Percentiles rank a stretch among this genome's conserved stretches.
These are phyloP conservation scores for Rhododendron vialii DNA, from an alignment of 148 eudicot species.

Conservation along the genomic window DNA sequence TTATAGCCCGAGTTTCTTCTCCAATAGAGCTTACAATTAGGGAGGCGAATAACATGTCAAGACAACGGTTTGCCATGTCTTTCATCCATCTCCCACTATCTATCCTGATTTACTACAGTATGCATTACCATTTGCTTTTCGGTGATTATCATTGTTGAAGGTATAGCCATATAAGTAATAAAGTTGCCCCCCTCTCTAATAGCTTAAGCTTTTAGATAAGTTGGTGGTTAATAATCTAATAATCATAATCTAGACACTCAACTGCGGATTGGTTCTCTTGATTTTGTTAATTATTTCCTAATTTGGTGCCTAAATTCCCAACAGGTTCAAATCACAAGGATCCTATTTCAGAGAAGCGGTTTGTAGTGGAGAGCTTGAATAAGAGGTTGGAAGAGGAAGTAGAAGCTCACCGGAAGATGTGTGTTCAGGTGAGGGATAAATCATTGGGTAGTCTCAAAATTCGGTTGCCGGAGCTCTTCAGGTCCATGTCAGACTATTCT, in stretches of 20 bases:
- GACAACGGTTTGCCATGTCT: background rate
- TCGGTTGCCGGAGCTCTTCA: slow-evolving; percentile 73
- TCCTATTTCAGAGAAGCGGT: slow-evolving; percentile 52
- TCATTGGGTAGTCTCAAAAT: slow-evolving; percentile 70
- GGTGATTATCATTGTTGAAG: background rate
- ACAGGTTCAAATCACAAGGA: slow-evolving; percentile 38
- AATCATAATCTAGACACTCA: background rate
- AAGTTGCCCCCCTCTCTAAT: too few species aligned
- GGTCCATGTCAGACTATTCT: slow-evolving; percentile 72
- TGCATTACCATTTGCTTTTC: background rate
- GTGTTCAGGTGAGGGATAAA: slow-evolving; percentile 88
- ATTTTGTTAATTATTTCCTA: background rate
- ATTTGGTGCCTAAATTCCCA: background rate
- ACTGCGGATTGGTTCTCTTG: background rate
- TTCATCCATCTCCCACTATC: background rate
- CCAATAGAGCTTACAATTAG: background rate
- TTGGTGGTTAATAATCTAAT: too few species aligned
- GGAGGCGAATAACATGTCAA: background rate
- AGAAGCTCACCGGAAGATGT: slow-evolving; percentile 63
- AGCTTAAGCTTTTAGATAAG: too few species aligned
- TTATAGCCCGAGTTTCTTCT: background rate
- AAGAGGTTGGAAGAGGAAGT: slow-evolving; percentile 73
- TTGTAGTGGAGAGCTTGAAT: slow-evolving; percentile 63
- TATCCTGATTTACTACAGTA: background rate
- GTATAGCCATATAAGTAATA: too few species aligned